Evolutionary conservation across 208 protist species (phyloP).

Genomic region (Trypanosoma platydactyli): DNA sequence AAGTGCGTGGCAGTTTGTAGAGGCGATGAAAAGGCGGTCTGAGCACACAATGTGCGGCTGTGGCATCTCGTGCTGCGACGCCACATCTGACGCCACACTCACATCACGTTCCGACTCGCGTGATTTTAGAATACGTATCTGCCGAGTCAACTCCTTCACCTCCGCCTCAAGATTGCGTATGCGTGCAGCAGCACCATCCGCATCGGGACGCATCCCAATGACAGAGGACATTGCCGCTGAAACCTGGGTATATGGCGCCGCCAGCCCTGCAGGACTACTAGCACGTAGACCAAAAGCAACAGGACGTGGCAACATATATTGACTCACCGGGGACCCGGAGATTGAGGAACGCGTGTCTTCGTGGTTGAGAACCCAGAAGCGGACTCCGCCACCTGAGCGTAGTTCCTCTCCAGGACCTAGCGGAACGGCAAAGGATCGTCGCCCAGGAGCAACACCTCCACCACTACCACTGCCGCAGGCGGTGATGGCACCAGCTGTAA

Average conservation of each 20-base stretch:
- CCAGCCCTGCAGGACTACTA: background rate
- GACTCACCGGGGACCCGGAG: conserved; percentile 15
- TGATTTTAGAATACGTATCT: conserved; percentile 22
- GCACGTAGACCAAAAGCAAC: background rate
- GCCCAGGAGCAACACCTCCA: background rate
- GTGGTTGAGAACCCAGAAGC: conserved; percentile 25
- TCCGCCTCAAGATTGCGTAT: conserved; percentile 28
- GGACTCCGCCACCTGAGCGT: conserved; percentile 14
- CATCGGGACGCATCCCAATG: background rate
- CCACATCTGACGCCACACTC: conserved; percentile 12
- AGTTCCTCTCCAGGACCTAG: conserved; percentile 4
- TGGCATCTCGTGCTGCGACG: conserved; percentile 14
- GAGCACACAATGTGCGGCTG: conserved; percentile 23
- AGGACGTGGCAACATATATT: conserved; percentile 12
- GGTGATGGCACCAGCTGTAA: background rate
- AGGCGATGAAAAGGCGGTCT: conserved; percentile 27
- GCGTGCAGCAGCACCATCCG: background rate
- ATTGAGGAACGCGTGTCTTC: conserved; percentile 15
- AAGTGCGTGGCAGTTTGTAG: conserved; percentile 24
- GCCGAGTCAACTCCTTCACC: conserved; percentile 22
- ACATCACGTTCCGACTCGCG: conserved; percentile 11
- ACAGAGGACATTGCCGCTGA: background rate
- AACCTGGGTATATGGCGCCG: background rate
- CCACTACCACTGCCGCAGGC: background rate
- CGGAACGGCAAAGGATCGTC: conserved; percentile 4